These are phyloP conservation scores for Phytophthora macrochlamydospora DNA, from an alignment of 352 stramenopile species.

Conservation along the genomic window DNA sequence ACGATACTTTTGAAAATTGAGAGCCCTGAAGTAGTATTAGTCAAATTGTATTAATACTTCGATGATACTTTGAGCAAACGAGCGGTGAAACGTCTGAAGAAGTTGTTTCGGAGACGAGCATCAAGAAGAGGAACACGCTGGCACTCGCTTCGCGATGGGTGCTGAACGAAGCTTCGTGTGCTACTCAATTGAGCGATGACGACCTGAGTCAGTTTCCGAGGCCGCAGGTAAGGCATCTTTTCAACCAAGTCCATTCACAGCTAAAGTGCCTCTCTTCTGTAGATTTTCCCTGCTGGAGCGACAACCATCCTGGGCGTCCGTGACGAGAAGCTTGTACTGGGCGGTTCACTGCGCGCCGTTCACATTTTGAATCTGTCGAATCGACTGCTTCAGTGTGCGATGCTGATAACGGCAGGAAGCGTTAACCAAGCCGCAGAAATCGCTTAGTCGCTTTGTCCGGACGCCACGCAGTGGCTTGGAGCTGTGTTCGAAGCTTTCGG, in stretches of 20 bases:
- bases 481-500: conserved; percentile 75
- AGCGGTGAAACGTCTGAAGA: too few relatives aligned
- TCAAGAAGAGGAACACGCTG: conserved; percentile 21
- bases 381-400: conserved; percentile 64
- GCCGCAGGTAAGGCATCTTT: conserved; percentile 35
- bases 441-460: conserved; percentile 39
- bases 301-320: conserved; percentile 56
- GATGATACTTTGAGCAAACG: too few relatives aligned
- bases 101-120: too few relatives aligned
- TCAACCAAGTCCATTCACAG: background rate
- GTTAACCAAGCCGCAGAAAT: conserved; percentile 49
- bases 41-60: too few relatives aligned
- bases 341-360: conserved; percentile 44
- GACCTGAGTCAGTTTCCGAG: conserved; percentile 49
- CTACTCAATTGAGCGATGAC: conserved; percentile 36
- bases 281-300: conserved; percentile 46
- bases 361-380: conserved; percentile 71
- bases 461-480: conserved; percentile 59
- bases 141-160: conserved; percentile 57
- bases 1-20: too few relatives aligned
- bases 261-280: too few relatives aligned
- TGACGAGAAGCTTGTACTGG: conserved; percentile 60
- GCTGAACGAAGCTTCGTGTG: conserved; percentile 36
- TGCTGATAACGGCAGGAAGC: conserved; percentile 62
- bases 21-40: too few relatives aligned